Percentiles rank a stretch among this genome's conserved stretches.
These are phyloP conservation scores for maize (Zea mays) DNA, from an alignment of 176 grass and related monocot genomes.

Conservation along the genomic window Zm-B73-REFERENCE-NAM-5.0 NC_050100.1:3200501-3201000, in stretches of 20 bases:
- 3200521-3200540: background rate
- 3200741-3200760: constrained; percentile 52
- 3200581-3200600: constrained; percentile 22
- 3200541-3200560: constrained; percentile 7
- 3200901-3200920: too few species aligned
- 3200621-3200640: background rate
- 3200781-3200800: constrained; percentile 64
- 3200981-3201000: too few species aligned
- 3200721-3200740: constrained; percentile 41
- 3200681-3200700: constrained; percentile 23
- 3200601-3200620: background rate
- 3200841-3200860: constrained; percentile 59
- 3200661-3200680: constrained; percentile 23
- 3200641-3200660: constrained; percentile 36
- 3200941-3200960: too few species aligned
- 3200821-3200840: constrained; percentile 1
- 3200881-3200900: too few species aligned
- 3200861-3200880: background rate
- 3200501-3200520: constrained; percentile 2
- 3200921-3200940: too few species aligned
- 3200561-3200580: constrained; percentile 40
- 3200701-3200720: constrained; percentile 53
- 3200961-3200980: too few species aligned
- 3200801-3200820: constrained; percentile 33
- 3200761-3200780: constrained; percentile 66